phyloP scores from a whole-genome alignment of 2,329 filamentous ascomycete genomes.

The Aspergillus sp. region DNA sequence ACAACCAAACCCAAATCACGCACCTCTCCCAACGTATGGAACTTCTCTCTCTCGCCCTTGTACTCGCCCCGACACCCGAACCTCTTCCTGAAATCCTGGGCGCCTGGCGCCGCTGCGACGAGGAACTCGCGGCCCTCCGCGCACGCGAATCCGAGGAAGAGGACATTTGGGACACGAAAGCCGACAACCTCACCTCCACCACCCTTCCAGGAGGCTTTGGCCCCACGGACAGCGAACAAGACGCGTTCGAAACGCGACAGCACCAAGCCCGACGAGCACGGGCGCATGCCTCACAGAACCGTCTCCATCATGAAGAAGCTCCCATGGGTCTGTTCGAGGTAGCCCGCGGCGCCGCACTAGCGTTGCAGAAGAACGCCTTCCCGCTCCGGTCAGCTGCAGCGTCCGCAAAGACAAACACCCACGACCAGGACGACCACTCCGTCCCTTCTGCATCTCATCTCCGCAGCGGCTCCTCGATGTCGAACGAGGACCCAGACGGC shows the following conservation, averaged over 20 bases:
- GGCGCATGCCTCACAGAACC: conserved; percentile 24
- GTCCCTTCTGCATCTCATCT: conserved; percentile 5
- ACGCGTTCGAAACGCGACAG: conserved; percentile 47
- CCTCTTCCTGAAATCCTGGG: conserved; percentile 62
- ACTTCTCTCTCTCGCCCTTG: conserved; percentile 62
- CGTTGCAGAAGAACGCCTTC: conserved; percentile 51
- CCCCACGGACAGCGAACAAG: conserved; percentile 45
- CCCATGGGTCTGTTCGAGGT: conserved; percentile 56
- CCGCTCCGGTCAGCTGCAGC: conserved; percentile 36
- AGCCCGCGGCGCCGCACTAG: conserved; percentile 51
- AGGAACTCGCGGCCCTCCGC: conserved; percentile 58
- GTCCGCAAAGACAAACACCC: background rate
- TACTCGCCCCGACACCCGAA: conserved; percentile 58
- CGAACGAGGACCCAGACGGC: conserved; percentile 23
- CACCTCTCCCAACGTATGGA: conserved; percentile 66
- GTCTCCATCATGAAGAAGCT: conserved; percentile 44
- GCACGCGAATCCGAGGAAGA: conserved; percentile 58
- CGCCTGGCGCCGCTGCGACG: conserved; percentile 65
- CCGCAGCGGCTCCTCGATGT: conserved; percentile 15
- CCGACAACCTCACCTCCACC: conserved; percentile 41
- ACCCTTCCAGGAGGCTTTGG: conserved; percentile 49
- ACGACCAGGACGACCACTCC: conserved; percentile 4
- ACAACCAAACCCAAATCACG: conserved; percentile 49
- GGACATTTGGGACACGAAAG: conserved; percentile 58
- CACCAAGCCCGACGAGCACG: conserved; percentile 40